phyloP scores from a whole-genome alignment of 306 rosid species.

The Vigna hirtella region DNA sequence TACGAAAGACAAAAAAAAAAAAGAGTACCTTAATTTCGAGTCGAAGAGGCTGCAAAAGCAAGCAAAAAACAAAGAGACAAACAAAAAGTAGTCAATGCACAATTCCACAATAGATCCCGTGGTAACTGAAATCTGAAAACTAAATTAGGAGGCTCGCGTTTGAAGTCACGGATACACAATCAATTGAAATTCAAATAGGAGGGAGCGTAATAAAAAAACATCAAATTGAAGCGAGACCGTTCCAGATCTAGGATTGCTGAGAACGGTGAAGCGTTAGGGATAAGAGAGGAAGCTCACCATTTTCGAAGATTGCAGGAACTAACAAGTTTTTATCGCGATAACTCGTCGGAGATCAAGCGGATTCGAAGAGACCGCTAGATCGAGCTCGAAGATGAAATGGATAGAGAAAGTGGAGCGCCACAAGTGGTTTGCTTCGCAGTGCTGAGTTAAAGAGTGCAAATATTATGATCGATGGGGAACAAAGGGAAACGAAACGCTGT shows the following conservation, averaged over 20 bases:
- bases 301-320: constrained; percentile 48
- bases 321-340: constrained; percentile 30
- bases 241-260: constrained; percentile 72
- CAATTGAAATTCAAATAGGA: constrained; percentile 35
- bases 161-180: constrained; percentile 4
- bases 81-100: constrained; percentile 53
- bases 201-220: constrained; percentile 35
- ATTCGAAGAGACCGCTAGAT: constrained; percentile 53
- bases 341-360: constrained; percentile 48
- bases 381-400: constrained; percentile 40
- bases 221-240: constrained; percentile 55
- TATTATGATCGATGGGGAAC: constrained; percentile 40
- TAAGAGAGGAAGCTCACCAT: constrained; percentile 73
- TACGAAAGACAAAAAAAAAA: constrained; percentile 7
- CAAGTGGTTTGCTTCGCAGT: constrained; percentile 35
- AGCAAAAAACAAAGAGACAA: constrained; percentile 42
- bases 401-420: background rate
- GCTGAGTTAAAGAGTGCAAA: constrained; percentile 27
- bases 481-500: constrained; percentile 23
- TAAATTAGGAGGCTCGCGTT: constrained; percentile 33
- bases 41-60: constrained; percentile 93
- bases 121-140: constrained; percentile 40
- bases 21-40: constrained; percentile 94
- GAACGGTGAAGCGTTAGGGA: constrained; percentile 43
- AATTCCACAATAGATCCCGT: constrained; percentile 58